Percentiles rank a stretch among this genome's conserved stretches.
These are phyloP conservation scores for Euphrasia arctica DNA, from an alignment of 305 asterid genomes.

Conservation along the genomic window DNA sequence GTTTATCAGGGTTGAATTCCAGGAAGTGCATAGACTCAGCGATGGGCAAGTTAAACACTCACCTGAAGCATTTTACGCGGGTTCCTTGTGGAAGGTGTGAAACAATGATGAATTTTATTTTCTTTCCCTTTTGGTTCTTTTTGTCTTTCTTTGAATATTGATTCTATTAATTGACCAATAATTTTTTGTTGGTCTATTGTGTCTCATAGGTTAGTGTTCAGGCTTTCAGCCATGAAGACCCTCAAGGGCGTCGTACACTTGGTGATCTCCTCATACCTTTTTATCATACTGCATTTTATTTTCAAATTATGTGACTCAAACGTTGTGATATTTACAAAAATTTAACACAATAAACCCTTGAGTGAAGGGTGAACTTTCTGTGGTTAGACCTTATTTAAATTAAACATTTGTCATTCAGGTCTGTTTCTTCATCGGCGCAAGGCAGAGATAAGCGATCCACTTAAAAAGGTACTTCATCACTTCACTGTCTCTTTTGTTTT, in stretches of 20 bases:
- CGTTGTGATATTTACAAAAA: not conserved
- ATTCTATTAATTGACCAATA: slow-evolving; percentile 21
- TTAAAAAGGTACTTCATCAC: slow-evolving; percentile 92
- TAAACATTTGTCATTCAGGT: slow-evolving; percentile 48
- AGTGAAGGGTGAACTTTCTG: not conserved
- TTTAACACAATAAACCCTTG: not conserved
- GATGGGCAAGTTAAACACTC: slow-evolving; percentile 98
- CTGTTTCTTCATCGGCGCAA: slow-evolving; percentile 95
- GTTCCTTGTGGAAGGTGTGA: slow-evolving; percentile 95
- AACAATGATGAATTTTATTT: slow-evolving; percentile 7
- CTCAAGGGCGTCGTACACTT: slow-evolving; percentile 97
- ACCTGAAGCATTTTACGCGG: slow-evolving; percentile 89
- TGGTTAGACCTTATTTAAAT: slow-evolving; percentile 14
- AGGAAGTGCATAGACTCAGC: slow-evolving; percentile 78
- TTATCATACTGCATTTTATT: not conserved
- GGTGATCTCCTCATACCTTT: slow-evolving; percentile 45
- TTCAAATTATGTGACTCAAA: not conserved
- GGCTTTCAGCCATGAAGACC: slow-evolving; percentile 97
- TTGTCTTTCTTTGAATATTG: not conserved
- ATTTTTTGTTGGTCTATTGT: slow-evolving; percentile 32
- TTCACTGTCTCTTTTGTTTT: too few relatives aligned
- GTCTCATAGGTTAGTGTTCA: slow-evolving; percentile 77
- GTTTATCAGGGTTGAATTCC: slow-evolving; percentile 81
- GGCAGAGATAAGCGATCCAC: slow-evolving; percentile 80
- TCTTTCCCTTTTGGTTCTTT: not conserved